These are phyloP conservation scores for Camellia sinensis DNA, from an alignment of 148 eudicot genomes.

Conservation along the genomic window DNA sequence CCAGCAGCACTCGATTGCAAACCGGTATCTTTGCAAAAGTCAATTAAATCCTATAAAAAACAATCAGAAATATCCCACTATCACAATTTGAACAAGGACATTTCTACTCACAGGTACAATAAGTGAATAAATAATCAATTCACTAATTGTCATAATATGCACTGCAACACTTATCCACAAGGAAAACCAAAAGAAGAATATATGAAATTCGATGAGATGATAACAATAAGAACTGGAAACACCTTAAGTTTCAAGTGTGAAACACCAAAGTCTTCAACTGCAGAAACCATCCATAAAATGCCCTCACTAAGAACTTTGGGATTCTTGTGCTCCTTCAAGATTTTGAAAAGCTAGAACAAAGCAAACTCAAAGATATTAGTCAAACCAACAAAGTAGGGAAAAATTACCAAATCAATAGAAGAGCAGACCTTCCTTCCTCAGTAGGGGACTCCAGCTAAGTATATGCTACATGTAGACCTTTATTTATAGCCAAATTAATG, in stretches of 20 bases:
- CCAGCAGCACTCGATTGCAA: slow-evolving; percentile 95
- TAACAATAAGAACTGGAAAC: slow-evolving; percentile 9
- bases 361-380: slow-evolving; percentile 1
- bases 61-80: background rate
- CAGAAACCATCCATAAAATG: slow-evolving; percentile 91
- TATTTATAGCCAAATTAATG: background rate
- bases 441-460: background rate
- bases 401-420: background rate
- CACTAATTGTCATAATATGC: background rate
- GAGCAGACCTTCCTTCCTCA: background rate
- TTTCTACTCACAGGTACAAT: background rate
- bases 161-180: background rate
- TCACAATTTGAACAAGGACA: background rate
- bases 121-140: background rate
- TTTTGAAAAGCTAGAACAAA: slow-evolving; percentile 62
- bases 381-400: background rate
- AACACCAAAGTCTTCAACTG: slow-evolving; percentile 94
- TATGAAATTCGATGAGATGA: background rate
- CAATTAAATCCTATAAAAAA: slow-evolving; percentile 68
- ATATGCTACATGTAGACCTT: slow-evolving; percentile 1
- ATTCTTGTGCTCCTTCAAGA: slow-evolving; percentile 98
- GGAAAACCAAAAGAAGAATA: background rate
- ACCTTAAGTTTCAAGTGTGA: slow-evolving; percentile 89
- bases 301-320: slow-evolving; percentile 99
- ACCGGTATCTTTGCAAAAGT: slow-evolving; percentile 95